phyloP scores from a whole-genome alignment of 2,329 filamentous ascomycete genomes.

The Trichothecium roseum region DNA sequence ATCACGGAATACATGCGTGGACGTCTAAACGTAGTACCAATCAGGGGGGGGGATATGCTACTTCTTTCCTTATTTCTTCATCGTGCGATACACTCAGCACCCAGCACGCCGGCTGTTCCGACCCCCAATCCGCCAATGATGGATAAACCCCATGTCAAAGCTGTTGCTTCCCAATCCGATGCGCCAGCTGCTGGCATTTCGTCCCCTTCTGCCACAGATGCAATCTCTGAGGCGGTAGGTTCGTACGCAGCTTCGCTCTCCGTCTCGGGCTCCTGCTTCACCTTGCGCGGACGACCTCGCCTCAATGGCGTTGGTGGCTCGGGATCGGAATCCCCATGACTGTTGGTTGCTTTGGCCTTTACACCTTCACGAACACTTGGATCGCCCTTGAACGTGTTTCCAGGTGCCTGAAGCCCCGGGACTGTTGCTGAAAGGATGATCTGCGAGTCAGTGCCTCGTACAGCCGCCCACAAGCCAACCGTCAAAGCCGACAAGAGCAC shows the following conservation, averaged over 20 bases:
- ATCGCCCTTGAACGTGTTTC: not conserved
- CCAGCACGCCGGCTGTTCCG: constrained; percentile 34
- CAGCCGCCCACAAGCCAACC: constrained; percentile 47
- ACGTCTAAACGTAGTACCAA: no score
- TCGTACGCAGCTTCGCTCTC: constrained; percentile 24
- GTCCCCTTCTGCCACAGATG: constrained; percentile 27
- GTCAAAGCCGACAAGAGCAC: constrained; percentile 43
- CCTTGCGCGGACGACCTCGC: constrained; percentile 15
- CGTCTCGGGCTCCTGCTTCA: constrained; percentile 10
- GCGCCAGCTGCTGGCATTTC: constrained; percentile 22
- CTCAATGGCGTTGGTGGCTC: constrained; percentile 11
- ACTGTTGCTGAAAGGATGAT: constrained; percentile 32
- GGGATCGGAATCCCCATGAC: constrained; percentile 13
- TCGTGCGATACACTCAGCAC: constrained; percentile 32
- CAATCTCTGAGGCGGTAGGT: constrained; percentile 21
- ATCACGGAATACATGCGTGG: no score
- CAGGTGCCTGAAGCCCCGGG: constrained; percentile 15
- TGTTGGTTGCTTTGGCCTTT: not conserved
- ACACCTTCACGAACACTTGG: not conserved
- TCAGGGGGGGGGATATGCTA: no score
- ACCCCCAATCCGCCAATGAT: constrained; percentile 31
- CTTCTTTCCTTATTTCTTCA: constrained; percentile 11
- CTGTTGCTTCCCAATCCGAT: constrained; percentile 34
- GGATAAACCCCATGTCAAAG: constrained; percentile 34
- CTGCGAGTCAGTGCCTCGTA: constrained; percentile 37